phyloP scores from a whole-genome alignment of 2,329 filamentous ascomycete species.

The Furcasterigmium furcatum region DNA sequence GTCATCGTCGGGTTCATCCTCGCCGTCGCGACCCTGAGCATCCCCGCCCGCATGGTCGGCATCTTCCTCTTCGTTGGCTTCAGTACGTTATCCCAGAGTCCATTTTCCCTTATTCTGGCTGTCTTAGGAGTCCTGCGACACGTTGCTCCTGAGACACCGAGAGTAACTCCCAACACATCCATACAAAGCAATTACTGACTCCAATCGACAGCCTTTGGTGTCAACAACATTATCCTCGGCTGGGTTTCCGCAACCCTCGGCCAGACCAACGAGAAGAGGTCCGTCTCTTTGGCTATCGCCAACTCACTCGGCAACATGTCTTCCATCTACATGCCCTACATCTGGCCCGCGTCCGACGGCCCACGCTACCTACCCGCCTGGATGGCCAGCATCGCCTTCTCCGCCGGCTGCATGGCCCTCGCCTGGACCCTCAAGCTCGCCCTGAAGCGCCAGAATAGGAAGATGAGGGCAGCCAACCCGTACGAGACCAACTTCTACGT shows the following conservation, averaged over 20 bases:
- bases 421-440: conserved; percentile 30
- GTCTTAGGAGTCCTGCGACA: no score
- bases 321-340: conserved; percentile 35
- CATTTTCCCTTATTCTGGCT: no score
- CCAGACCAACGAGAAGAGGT: conserved; percentile 44
- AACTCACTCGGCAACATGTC: conserved; percentile 30
- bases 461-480: conserved; percentile 16
- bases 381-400: conserved; percentile 16
- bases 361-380: conserved; percentile 15
- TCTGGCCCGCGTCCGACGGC: conserved; percentile 28
- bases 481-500: conserved; percentile 20
- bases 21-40: conserved; percentile 18
- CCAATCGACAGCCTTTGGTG: conserved; percentile 25
- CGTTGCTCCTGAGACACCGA: no score
- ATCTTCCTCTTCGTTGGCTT: conserved; percentile 33
- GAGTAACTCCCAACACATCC: no score
- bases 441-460: conserved; percentile 30
- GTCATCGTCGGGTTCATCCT: conserved; percentile 34
- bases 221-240: conserved; percentile 41
- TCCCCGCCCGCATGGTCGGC: conserved; percentile 18
- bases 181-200: no score
- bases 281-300: conserved; percentile 35
- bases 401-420: conserved; percentile 25
- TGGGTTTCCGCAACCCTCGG: conserved; percentile 36
- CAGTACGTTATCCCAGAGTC: not conserved